These are phyloP conservation scores for Smittium culicis DNA, from an alignment of 371 early-diverging fungal species.

Conservation along the genomic window DNA sequence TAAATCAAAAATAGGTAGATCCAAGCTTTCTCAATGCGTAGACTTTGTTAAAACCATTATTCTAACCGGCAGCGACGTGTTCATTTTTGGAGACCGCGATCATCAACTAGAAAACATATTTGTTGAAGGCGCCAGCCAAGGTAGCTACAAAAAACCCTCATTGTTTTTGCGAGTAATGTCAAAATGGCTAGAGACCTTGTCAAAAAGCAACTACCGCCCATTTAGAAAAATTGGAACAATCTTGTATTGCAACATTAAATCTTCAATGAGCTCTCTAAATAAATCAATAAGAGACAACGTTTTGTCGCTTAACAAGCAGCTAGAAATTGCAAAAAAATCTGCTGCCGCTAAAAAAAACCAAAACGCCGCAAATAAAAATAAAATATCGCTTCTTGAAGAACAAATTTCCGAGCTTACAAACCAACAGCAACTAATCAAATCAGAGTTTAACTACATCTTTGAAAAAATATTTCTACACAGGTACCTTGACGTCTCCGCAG, in stretches of 20 bases:
- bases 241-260: slow-evolving; percentile 43
- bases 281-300: slow-evolving; percentile 41
- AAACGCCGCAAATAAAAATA: too few species aligned
- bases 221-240: slow-evolving; percentile 80
- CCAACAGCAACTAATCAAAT: slow-evolving; percentile 31
- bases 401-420: slow-evolving; percentile 28
- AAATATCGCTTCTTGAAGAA: slow-evolving; percentile 33
- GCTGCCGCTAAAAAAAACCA: slow-evolving; percentile 10
- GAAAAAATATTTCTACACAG: slow-evolving; percentile 71
- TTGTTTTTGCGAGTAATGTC: slow-evolving; percentile 38
- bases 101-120: slow-evolving; percentile 10
- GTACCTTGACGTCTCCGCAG: slow-evolving; percentile 72
- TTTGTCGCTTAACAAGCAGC: slow-evolving; percentile 49
- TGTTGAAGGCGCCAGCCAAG: background rate
- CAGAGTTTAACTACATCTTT: slow-evolving; percentile 45
- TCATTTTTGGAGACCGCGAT: slow-evolving; percentile 40
- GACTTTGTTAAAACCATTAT: slow-evolving; percentile 45
- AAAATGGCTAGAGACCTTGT: slow-evolving; percentile 40
- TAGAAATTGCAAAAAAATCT: slow-evolving; percentile 29
- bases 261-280: slow-evolving; percentile 46
- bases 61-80: slow-evolving; percentile 40
- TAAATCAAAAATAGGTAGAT: slow-evolving; percentile 43
- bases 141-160: slow-evolving; percentile 12
- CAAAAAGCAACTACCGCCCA: slow-evolving; percentile 61
- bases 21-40: slow-evolving; percentile 40